These are phyloP conservation scores for Blastomyces gilchristii DNA, from an alignment of 2,329 filamentous ascomycete species.

Conservation along the genomic window DNA sequence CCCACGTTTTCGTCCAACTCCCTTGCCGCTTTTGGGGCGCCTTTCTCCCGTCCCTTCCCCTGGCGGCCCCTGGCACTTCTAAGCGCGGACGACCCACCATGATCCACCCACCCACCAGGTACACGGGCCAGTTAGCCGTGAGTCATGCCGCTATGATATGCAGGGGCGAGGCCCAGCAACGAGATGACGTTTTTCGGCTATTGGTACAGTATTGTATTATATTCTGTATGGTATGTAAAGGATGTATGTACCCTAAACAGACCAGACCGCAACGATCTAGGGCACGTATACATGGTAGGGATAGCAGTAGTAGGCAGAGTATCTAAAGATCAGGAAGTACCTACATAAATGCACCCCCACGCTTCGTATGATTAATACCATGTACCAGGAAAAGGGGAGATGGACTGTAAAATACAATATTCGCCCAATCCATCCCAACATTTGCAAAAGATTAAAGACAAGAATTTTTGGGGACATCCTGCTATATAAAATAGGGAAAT, in stretches of 20 bases:
- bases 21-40: constrained; percentile 20
- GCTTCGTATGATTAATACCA: background rate
- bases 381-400: background rate
- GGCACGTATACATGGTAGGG: background rate
- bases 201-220: constrained; percentile 1
- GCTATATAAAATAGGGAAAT: no score
- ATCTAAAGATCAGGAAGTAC: background rate
- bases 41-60: background rate
- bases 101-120: constrained; percentile 1
- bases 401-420: background rate
- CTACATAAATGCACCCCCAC: background rate
- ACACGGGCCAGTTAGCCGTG: constrained; percentile 1
- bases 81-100: constrained; percentile 2
- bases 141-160: background rate
- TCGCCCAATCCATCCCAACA: background rate
- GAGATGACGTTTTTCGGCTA: background rate
- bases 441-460: background rate
- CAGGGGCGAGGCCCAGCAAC: background rate
- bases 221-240: background rate
- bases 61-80: background rate
- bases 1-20: constrained; percentile 18
- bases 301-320: background rate
- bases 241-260: background rate
- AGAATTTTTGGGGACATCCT: no score
- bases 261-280: background rate